Evolutionary conservation across 2,329 filamentous ascomycete genomes (phyloP).

Genomic region (Venturiaceae sp.): DNA sequence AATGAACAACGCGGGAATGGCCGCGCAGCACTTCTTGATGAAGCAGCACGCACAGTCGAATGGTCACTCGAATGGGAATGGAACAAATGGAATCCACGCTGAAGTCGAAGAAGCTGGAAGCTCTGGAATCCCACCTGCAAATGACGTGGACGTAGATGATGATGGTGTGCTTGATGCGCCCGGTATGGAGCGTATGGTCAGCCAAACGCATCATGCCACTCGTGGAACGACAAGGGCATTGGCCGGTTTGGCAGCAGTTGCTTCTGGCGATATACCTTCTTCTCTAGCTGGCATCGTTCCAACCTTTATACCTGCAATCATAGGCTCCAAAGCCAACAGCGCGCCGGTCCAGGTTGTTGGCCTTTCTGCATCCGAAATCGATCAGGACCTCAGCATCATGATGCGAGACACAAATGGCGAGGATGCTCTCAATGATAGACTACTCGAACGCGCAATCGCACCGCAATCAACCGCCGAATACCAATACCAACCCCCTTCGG

Average conservation of each 20-base stretch:
- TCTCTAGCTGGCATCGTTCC: constrained; percentile 22
- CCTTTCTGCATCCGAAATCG: constrained; percentile 32
- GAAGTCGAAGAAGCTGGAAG: background rate
- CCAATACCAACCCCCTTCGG: constrained; percentile 24
- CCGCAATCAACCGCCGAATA: constrained; percentile 23
- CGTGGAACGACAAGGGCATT: constrained; percentile 43
- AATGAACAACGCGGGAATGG: constrained; percentile 50
- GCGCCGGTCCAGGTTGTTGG: constrained; percentile 35
- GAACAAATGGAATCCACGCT: constrained; percentile 16
- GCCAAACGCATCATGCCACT: constrained; percentile 46
- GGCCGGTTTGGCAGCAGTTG: constrained; percentile 42
- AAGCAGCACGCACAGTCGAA: constrained; percentile 28
- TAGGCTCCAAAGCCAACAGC: constrained; percentile 37
- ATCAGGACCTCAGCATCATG: constrained; percentile 41
- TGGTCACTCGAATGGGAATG: constrained; percentile 15
- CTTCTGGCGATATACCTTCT: constrained; percentile 18
- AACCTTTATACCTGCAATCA: constrained; percentile 26
- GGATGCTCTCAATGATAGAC: constrained; percentile 27
- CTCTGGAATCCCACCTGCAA: background rate
- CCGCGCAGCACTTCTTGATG: constrained; percentile 48
- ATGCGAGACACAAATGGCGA: constrained; percentile 24
- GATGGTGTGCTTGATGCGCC: constrained; percentile 32
- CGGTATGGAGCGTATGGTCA: constrained; percentile 53
- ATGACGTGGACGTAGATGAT: constrained; percentile 12
- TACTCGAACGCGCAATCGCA: constrained; percentile 24